Conservation (phyloP, 2,329 filamentous ascomycete species). For the Neofusicoccum parvum region DNA sequence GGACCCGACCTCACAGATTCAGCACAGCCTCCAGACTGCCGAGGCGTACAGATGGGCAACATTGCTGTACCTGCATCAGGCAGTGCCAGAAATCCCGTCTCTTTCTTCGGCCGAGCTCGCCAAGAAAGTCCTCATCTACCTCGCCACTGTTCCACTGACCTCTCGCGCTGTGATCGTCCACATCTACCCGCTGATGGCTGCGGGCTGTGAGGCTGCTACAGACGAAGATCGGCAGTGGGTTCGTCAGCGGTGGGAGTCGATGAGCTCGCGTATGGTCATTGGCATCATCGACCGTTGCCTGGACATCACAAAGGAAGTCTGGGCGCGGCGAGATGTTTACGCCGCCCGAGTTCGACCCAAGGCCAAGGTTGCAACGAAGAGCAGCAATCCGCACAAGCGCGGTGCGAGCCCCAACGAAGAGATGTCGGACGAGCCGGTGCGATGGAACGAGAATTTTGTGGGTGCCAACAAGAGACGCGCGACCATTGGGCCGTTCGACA, state of each 20-base stretch:
- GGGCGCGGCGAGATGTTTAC: conserved; percentile 62
- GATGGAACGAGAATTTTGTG: conserved; percentile 27
- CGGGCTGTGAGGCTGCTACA: conserved; percentile 64
- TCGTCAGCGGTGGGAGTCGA: conserved; percentile 61
- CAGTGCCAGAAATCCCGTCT: conserved; percentile 68
- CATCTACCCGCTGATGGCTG: conserved; percentile 69
- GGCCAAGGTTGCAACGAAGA: conserved; percentile 19
- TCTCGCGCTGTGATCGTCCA: conserved; percentile 69
- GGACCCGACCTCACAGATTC: conserved; percentile 63
- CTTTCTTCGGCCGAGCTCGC: conserved; percentile 60
- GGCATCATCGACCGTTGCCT: conserved; percentile 68
- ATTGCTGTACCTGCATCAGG: conserved; percentile 67
- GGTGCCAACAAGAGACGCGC: conserved; percentile 29
- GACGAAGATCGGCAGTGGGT: conserved; percentile 67
- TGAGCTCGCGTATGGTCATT: conserved; percentile 65
- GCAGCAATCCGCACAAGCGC: conserved; percentile 11
- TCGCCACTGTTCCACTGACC: conserved; percentile 64
- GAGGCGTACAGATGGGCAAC: conserved; percentile 69
- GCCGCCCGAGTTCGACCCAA: conserved; percentile 36
- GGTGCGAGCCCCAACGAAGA: conserved; percentile 6
- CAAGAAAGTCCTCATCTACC: conserved; percentile 61
- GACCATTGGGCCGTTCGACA: conserved; percentile 26
- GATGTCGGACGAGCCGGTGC: conserved; percentile 26
- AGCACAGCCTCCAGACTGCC: conserved; percentile 67
- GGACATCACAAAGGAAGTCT: conserved; percentile 68